Percentiles rank a stretch among this genome's conserved stretches.
phyloP scores from a whole-genome alignment of 2,329 filamentous ascomycete species.

The Epichloe brachyelytri region DNA sequence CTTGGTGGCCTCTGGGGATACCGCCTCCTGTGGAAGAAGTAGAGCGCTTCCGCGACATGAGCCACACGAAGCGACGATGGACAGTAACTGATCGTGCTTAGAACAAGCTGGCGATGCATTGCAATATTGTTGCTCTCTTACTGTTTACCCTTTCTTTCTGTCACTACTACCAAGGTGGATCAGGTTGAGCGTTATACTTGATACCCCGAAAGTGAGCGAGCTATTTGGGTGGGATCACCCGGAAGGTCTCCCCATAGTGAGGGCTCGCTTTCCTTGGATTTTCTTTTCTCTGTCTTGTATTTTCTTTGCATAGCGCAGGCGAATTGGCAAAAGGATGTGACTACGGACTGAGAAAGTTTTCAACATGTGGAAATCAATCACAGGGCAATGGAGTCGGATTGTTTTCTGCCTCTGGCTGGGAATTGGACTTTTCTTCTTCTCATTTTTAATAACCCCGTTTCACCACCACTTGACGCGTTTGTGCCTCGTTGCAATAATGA shows the following conservation, averaged over 20 bases:
- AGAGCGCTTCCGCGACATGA: constrained; percentile 32
- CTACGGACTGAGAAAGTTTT: no score
- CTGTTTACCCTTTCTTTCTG: no score
- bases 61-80: constrained; percentile 39
- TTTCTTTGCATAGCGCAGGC: constrained; percentile 4
- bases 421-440: no score
- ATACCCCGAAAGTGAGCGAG: background rate
- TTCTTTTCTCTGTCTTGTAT: background rate
- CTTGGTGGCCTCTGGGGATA: constrained; percentile 32
- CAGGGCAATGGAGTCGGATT: no score
- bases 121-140: background rate
- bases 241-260: no score
- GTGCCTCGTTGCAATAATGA: no score
- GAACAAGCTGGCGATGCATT: background rate
- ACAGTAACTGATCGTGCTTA: constrained; percentile 36
- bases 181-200: background rate
- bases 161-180: background rate
- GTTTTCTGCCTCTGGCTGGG: no score
- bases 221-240: background rate
- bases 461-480: no score
- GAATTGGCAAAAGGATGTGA: background rate
- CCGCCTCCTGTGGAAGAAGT: constrained; percentile 31
- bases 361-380: no score
- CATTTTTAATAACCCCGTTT: no score
- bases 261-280: background rate